phyloP scores from a whole-genome alignment of 129 eudicot species.

The Escallonia herrerae region DNA sequence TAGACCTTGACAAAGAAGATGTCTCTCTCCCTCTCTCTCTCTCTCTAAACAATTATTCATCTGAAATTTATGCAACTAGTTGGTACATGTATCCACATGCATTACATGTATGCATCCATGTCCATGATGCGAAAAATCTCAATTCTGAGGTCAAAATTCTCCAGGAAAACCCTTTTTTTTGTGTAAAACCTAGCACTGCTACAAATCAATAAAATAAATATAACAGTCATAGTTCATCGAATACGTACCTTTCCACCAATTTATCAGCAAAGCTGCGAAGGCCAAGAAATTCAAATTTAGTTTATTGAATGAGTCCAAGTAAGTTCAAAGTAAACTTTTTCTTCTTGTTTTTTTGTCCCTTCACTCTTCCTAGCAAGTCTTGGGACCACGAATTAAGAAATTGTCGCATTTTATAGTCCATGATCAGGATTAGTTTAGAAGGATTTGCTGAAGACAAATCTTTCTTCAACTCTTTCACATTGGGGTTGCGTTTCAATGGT shows the following conservation, averaged over 20 bases:
- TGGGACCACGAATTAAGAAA: constrained; percentile 16
- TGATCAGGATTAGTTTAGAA: background rate
- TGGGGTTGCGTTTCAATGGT: background rate
- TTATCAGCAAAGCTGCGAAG: constrained; percentile 19
- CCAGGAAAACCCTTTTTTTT: constrained; percentile 7
- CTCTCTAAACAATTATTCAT: constrained; percentile 31
- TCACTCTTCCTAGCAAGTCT: constrained; percentile 14
- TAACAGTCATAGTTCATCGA: constrained; percentile 34
- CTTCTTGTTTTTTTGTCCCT: constrained; percentile 25
- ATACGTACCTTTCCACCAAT: constrained; percentile 24
- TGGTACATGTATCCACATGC: constrained; percentile 22
- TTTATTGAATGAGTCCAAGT: constrained; percentile 49
- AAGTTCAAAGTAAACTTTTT: constrained; percentile 53
- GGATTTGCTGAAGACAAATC: background rate
- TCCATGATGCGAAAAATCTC: constrained; percentile 6
- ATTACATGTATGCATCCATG: constrained; percentile 23
- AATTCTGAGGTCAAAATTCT: constrained; percentile 30
- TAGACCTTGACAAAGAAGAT: constrained; percentile 39
- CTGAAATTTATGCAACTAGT: constrained; percentile 15
- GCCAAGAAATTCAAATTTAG: constrained; percentile 33
- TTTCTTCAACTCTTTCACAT: constrained; percentile 3
- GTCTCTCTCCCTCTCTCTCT: constrained; percentile 31
- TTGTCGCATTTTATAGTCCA: background rate
- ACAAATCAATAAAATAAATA: constrained; percentile 5
- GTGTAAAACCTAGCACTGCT: constrained; percentile 22